Percentiles rank a stretch among this genome's conserved stretches.
These are phyloP conservation scores for Globisporangium alternatum DNA, from an alignment of 352 stramenopile genomes.

Conservation along the genomic window DNA sequence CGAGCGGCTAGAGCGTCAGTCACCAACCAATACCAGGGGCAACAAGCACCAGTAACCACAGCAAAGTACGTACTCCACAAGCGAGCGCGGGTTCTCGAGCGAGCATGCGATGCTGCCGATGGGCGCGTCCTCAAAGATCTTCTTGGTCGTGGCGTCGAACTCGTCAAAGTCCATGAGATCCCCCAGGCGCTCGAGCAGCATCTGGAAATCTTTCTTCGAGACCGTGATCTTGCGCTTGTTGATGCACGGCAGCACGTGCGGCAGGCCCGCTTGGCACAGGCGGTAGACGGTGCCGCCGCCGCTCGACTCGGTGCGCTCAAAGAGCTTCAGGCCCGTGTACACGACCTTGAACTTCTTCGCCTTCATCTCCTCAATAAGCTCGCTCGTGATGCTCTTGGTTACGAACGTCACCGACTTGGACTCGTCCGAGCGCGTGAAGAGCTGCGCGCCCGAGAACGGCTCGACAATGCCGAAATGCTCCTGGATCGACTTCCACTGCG, in stretches of 20 bases:
- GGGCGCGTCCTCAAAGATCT: constrained; percentile 51
- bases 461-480: constrained; percentile 73
- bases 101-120: constrained; percentile 81
- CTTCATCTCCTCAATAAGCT: constrained; percentile 82
- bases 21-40: background rate
- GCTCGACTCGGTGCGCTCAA: constrained; percentile 83
- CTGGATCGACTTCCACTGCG: constrained; percentile 63
- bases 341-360: constrained; percentile 87
- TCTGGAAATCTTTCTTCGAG: constrained; percentile 73
- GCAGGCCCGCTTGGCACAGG: constrained; percentile 85
- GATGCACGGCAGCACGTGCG: constrained; percentile 84
- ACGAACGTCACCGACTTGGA: constrained; percentile 86
- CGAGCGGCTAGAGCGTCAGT: background rate
- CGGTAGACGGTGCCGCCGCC: constrained; percentile 80
- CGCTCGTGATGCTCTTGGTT: constrained; percentile 79
- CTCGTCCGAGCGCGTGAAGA: constrained; percentile 88
- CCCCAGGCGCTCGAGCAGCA: constrained; percentile 78
- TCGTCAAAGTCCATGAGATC: constrained; percentile 84
- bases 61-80: constrained; percentile 55
- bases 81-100: constrained; percentile 58
- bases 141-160: constrained; percentile 49
- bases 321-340: constrained; percentile 91
- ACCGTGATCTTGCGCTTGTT: constrained; percentile 62
- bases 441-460: constrained; percentile 66
- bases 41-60: background rate